phyloP scores from a whole-genome alignment of 345 rosid species.

The Nephelium lappaceum region DNA sequence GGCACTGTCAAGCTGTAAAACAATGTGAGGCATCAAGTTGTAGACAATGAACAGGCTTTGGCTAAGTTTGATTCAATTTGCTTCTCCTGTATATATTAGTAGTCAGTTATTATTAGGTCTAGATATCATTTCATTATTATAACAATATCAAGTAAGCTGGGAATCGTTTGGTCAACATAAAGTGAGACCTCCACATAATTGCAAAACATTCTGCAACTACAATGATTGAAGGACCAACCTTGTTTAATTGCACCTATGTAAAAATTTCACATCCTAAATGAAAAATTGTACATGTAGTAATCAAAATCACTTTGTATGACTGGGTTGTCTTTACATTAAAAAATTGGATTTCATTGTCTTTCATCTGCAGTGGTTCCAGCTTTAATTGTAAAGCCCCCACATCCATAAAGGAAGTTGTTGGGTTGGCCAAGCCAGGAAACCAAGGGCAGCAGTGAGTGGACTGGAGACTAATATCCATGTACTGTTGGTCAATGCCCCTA shows the following conservation, averaged over 20 bases:
- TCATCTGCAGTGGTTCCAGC: background rate
- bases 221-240: background rate
- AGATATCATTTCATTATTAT: background rate
- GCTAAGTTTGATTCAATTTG: background rate
- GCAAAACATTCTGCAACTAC: background rate
- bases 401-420: background rate
- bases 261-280: background rate
- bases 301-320: background rate
- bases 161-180: background rate
- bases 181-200: background rate
- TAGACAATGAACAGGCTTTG: background rate
- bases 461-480: background rate
- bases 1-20: background rate
- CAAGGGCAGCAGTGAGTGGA: background rate
- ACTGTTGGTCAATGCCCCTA: background rate
- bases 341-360: background rate
- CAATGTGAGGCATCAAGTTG: background rate
- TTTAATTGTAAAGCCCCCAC: conserved; percentile 13
- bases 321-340: background rate
- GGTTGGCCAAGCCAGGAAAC: conserved; percentile 6
- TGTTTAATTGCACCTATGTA: background rate
- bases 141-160: background rate
- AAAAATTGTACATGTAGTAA: background rate
- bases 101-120: background rate
- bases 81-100: background rate